Evolutionary conservation across 495 filamentous ascomycete genomes (phyloP).

Genomic region (Pyrenopolyporus hunteri): DNA sequence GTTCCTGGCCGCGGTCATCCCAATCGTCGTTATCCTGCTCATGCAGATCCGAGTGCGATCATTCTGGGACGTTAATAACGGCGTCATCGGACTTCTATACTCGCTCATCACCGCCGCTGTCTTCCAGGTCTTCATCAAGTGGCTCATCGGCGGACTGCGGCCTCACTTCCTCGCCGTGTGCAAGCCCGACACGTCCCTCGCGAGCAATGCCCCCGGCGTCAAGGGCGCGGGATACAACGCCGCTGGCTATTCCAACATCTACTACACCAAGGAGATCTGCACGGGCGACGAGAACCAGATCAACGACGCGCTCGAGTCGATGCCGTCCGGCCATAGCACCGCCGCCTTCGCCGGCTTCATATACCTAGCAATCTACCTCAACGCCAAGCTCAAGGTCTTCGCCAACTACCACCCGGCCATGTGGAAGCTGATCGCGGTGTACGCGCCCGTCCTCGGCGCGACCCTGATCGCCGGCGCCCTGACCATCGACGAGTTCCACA

Average conservation of each 20-base stretch:
- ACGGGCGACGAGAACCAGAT: slow-evolving; percentile 51
- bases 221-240: slow-evolving; percentile 45
- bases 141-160: slow-evolving; percentile 62
- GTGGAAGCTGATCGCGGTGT: slow-evolving; percentile 67
- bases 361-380: slow-evolving; percentile 66
- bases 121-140: slow-evolving; percentile 64
- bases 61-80: slow-evolving; percentile 73
- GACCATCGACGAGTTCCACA: slow-evolving; percentile 66
- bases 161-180: slow-evolving; percentile 66
- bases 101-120: slow-evolving; percentile 62
- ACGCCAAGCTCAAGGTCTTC: slow-evolving; percentile 69
- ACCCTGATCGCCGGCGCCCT: slow-evolving; percentile 62
- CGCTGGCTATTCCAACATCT: slow-evolving; percentile 52
- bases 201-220: slow-evolving; percentile 38
- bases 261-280: slow-evolving; percentile 58
- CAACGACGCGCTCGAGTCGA: slow-evolving; percentile 60
- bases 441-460: slow-evolving; percentile 64
- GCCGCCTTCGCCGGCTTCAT: slow-evolving; percentile 64
- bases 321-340: slow-evolving; percentile 66
- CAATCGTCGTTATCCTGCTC: slow-evolving; percentile 62
- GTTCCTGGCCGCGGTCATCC: slow-evolving; percentile 59
- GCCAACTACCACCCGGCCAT: slow-evolving; percentile 64
- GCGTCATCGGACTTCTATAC: slow-evolving; percentile 64
- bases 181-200: slow-evolving; percentile 54
- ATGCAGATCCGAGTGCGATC: slow-evolving; percentile 66